Percentiles rank a stretch among this genome's conserved stretches.
These are phyloP conservation scores for Boletus coccyginus DNA, from an alignment of 768 basidiomycete species.

Conservation along the genomic window DNA sequence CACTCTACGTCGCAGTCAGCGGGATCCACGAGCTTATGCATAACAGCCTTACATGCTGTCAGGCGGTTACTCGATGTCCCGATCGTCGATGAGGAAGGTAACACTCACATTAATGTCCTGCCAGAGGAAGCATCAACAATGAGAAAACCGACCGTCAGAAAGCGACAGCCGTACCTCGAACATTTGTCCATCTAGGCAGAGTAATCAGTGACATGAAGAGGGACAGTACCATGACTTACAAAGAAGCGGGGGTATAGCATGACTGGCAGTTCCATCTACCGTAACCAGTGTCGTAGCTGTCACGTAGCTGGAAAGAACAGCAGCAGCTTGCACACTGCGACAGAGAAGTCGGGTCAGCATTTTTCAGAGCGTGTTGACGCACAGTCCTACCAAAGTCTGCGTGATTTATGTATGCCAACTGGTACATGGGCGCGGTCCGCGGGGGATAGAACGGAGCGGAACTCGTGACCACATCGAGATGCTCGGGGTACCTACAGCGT, in stretches of 20 bases:
- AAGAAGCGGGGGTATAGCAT: slow-evolving; percentile 49
- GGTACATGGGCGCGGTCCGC: not conserved
- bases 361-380: not conserved
- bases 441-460: not conserved
- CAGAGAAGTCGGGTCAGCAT: slow-evolving; percentile 12
- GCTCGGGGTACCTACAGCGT: too few species aligned
- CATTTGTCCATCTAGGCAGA: slow-evolving; percentile 50
- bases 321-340: not conserved
- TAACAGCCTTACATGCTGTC: slow-evolving; percentile 35
- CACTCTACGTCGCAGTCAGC: slow-evolving; percentile 44
- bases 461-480: slow-evolving; percentile 2
- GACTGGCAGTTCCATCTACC: slow-evolving; percentile 46
- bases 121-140: not conserved
- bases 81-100: not conserved
- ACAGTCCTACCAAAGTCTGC: not conserved
- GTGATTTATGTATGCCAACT: slow-evolving; percentile 4
- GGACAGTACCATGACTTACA: slow-evolving; percentile 37
- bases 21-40: not conserved
- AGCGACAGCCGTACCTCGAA: slow-evolving; percentile 45
- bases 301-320: not conserved
- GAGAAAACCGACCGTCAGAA: not conserved
- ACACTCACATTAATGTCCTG: slow-evolving; percentile 62
- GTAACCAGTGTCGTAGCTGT: slow-evolving; percentile 33
- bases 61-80: not conserved
- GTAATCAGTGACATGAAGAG: not conserved